Evolutionary conservation across 495 filamentous ascomycete genomes (phyloP).

Genomic region (Rhypophila decipiens): DNA sequence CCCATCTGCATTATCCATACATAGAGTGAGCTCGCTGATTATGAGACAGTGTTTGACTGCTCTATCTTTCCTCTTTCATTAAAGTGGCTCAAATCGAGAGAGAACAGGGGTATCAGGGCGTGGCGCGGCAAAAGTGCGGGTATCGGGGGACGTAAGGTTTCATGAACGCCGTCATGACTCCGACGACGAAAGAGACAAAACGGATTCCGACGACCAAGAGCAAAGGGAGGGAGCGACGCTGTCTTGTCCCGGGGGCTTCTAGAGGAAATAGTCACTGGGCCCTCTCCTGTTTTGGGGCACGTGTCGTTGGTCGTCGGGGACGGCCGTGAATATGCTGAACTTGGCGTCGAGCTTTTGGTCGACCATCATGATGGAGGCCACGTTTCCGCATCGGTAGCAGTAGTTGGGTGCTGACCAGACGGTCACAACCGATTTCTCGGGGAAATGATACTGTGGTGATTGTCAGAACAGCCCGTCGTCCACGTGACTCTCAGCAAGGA

Average conservation of each 20-base stretch:
- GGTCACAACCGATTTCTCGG: constrained; percentile 93
- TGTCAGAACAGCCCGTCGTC: not conserved
- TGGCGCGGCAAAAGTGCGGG: too few relatives aligned
- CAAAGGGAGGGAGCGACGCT: too few relatives aligned
- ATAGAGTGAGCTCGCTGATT: too few relatives aligned
- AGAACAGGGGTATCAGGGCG: too few relatives aligned
- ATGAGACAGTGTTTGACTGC: too few relatives aligned
- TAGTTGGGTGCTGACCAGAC: constrained; percentile 99
- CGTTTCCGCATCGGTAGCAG: constrained; percentile 96
- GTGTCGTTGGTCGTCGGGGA: constrained; percentile 84
- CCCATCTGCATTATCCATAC: too few relatives aligned
- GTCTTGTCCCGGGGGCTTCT: constrained; percentile 6
- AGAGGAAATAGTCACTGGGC: constrained; percentile 92
- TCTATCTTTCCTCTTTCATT: too few relatives aligned
- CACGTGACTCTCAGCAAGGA: not conserved
- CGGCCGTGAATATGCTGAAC: constrained; percentile 92
- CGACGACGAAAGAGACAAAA: too few relatives aligned
- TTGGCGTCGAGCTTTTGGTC: constrained; percentile 74
- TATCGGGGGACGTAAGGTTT: too few relatives aligned
- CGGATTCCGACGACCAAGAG: too few relatives aligned
- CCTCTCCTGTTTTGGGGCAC: constrained; percentile 75
- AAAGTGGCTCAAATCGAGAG: too few relatives aligned
- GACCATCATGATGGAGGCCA: constrained; percentile 94
- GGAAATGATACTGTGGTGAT: constrained; percentile 71
- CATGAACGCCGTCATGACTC: too few relatives aligned